Evolutionary conservation across 371 early-diverging fungal species (phyloP), one percentile per base, ranked within the genome.

Genomic region (Nematocida major): DNA sequence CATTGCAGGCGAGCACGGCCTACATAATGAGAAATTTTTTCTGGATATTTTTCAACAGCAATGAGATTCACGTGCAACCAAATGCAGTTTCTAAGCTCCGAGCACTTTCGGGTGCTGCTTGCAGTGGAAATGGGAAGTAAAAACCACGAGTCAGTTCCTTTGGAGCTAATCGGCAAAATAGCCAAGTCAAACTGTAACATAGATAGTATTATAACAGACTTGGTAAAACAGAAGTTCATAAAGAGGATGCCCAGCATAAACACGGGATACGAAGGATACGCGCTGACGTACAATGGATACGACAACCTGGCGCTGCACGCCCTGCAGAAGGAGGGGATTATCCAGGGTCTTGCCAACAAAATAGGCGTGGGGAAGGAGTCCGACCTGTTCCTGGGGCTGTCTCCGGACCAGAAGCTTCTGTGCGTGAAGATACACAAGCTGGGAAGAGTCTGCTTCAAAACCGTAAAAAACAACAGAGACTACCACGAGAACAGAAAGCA

Each of bases 331-430:
- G 90, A 91, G 4, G 87, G 91, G 0, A 38, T 61, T 3, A 89
- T 97, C 3, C 87, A 87, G 77, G 92, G 93, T 32, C 93, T 99
- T 30, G 97, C 96, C 13, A 92, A 93, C 82, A 95, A 96, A 85
- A 95, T 99, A 79, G 98, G 97, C 81, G 94, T 97, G 18, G 99
- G 99, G 42, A 99, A 99, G 85, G 99, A 99, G 84, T 93, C 96
- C 2, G 83, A 85, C 70, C 79, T 81, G 47, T 79, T 78, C 68
- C 30, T 57, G 18, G 84, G 84, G 0, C 51, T 66, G 54, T 73
- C 63, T 45, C 70, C 70, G 36, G 65, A 81, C 9, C 68, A 68
- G 32, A 50, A 63, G 59, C 54, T 79, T 45, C 76, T 82, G 18
- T 79, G 70, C 30, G 20, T 80, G 26, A 81, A 82, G 50, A 79